These are phyloP conservation scores for Pleurotus tuoliensis DNA, from an alignment of 768 basidiomycete genomes.

Conservation along the genomic window DNA sequence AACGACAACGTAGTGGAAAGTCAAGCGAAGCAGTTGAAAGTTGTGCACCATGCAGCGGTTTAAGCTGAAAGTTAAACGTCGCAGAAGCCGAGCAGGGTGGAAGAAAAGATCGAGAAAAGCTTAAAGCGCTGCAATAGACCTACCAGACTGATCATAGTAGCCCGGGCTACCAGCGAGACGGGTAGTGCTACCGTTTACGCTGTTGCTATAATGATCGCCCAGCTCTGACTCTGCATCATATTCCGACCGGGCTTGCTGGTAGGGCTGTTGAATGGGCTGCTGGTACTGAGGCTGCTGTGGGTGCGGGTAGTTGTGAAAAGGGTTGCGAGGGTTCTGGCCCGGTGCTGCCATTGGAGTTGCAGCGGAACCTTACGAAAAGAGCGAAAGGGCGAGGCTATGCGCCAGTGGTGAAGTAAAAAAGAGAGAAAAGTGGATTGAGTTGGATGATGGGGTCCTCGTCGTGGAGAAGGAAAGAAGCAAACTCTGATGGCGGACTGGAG, in stretches of 20 bases:
- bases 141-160: conserved; percentile 21
- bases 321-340: conserved; percentile 13
- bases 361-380: conserved; percentile 17
- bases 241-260: conserved; percentile 28
- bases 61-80: conserved; percentile 25
- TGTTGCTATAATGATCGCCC: conserved; percentile 26
- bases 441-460: not conserved
- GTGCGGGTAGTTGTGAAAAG: conserved; percentile 12
- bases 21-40: conserved; percentile 1
- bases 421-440: conserved; percentile 11
- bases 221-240: conserved; percentile 36
- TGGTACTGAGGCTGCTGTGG: conserved; percentile 4
- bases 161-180: conserved; percentile 27
- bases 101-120: conserved; percentile 6
- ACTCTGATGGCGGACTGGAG: not conserved
- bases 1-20: conserved; percentile 6
- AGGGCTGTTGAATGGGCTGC: not conserved
- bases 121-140: conserved; percentile 8
- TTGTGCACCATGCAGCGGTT: conserved; percentile 28
- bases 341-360: conserved; percentile 22
- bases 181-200: conserved; percentile 25
- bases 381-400: conserved; percentile 15
- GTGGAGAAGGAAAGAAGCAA: not conserved
- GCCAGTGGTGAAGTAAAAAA: conserved; percentile 18
- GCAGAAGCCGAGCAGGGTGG: not conserved